Evolutionary conservation across 257 asterid genomes (phyloP).

Genomic region (Solanum ahanhuiri): DNA sequence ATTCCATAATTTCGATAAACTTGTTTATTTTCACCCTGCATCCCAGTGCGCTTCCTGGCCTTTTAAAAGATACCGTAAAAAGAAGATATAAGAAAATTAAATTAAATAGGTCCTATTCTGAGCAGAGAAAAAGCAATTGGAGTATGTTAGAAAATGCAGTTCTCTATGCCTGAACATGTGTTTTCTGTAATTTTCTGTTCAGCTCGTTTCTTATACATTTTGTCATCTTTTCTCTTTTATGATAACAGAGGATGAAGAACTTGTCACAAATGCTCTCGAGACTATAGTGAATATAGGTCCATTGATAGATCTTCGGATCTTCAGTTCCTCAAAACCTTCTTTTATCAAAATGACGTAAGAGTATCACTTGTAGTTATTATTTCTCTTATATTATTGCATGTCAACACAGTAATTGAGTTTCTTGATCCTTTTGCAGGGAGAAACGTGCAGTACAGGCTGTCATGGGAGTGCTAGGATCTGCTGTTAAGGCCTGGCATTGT

Average conservation of each 20-base stretch:
- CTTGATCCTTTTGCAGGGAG: constrained; percentile 34
- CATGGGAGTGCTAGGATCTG: constrained; percentile 81
- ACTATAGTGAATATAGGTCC: constrained; percentile 86
- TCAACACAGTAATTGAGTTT: background rate
- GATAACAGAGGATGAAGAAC: constrained; percentile 90
- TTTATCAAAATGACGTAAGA: constrained; percentile 77
- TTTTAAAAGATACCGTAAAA: background rate
- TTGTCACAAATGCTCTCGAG: constrained; percentile 85
- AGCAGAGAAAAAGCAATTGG: background rate
- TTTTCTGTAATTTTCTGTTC: background rate
- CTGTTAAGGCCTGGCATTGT: constrained; percentile 92
- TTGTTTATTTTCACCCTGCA: background rate
- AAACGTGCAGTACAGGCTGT: constrained; percentile 81
- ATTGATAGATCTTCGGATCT: constrained; percentile 78
- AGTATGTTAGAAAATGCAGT: background rate
- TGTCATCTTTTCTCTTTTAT: background rate
- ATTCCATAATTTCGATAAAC: background rate
- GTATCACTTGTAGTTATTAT: background rate
- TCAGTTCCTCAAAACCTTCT: constrained; percentile 83
- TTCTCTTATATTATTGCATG: background rate
- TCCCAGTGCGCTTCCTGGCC: background rate
- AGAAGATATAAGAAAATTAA: background rate
- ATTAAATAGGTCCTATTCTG: background rate
- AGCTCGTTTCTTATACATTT: constrained; percentile 8
- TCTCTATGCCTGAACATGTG: background rate